Base-by-base conservation (phyloP, 2,329 filamentous ascomycete species). In the Diaporthe sp. region DNA sequence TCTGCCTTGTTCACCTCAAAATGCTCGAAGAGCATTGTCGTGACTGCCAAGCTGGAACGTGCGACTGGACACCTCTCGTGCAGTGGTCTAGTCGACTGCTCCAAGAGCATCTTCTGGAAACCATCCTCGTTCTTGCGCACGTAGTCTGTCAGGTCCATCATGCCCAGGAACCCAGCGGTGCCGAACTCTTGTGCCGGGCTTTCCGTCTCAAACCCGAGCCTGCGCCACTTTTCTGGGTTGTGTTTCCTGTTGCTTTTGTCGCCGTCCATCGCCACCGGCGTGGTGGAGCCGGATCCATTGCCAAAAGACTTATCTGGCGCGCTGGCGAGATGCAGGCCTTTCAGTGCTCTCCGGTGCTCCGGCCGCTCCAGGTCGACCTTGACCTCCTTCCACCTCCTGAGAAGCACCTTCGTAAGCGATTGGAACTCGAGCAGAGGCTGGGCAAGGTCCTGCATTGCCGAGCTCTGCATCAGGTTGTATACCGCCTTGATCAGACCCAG, bases 121-220 rank as follows among this genome's bases (percentile, higher is more conserved):
- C 92, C 92, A 81, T 98, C 96, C 82, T 98, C 95, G 81, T 98
- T 93, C 82, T 95, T 98, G 81, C 94, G 91, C 67, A 98, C 95
- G 82, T 95, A 99, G 83, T 98, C 96, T 2, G 95, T 95, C 80
- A 99, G 85, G 83, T 99, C 97, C 96, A 99, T 98, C 91, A 99
- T 95, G 39, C 97, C 97, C 72, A 99, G 85, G 82, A 96, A 98
- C 0, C 97, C 97, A 39, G 94, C 94, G 53, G 91, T 88, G 28
- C 95, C 92, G 81, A 99, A 98, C 79, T 99, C 97, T 79, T 90
- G 89, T 0, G 93, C 93, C 4, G 97, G 97, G 79, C 91, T 96
- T 84, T 99, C 97, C 0, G 94, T 93, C 83, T 97, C 94, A 80
- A 99, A 99, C 3, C 97, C 97, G 57, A 99, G 84, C 72, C 96